These are phyloP conservation scores for Leccinum fibrillosum DNA, from an alignment of 768 basidiomycete species.

Conservation along the genomic window DNA sequence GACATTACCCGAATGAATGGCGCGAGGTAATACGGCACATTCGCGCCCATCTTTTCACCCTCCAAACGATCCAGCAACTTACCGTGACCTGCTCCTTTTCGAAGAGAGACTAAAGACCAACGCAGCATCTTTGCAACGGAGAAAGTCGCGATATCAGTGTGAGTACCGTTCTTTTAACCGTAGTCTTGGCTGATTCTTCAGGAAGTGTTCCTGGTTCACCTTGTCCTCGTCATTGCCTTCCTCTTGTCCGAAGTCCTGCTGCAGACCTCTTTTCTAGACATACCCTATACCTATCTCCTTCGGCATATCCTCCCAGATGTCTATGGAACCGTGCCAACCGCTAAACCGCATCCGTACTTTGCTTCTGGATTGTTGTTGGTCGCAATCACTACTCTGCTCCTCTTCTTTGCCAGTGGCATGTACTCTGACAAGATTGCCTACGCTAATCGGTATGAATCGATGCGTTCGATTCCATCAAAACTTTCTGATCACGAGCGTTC, in stretches of 20 bases:
- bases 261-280: constrained; percentile 59
- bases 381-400: constrained; percentile 80
- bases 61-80: constrained; percentile 73
- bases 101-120: constrained; percentile 97
- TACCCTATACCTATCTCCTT: constrained; percentile 57
- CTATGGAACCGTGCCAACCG: constrained; percentile 37
- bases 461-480: constrained; percentile 8
- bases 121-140: constrained; percentile 71
- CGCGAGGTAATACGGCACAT: constrained; percentile 21
- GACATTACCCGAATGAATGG: constrained; percentile 18
- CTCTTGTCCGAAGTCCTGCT: constrained; percentile 75
- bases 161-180: constrained; percentile 28
- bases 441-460: constrained; percentile 77
- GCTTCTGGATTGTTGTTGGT: constrained; percentile 81
- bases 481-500: constrained; percentile 14
- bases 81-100: constrained; percentile 85
- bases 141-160: constrained; percentile 85
- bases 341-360: constrained; percentile 68
- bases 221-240: constrained; percentile 65
- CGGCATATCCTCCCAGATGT: constrained; percentile 49
- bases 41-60: constrained; percentile 48
- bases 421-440: constrained; percentile 96
- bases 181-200: constrained; percentile 13
- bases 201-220: constrained; percentile 72
- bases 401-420: constrained; percentile 97